A percentile compares a stretch with the other conserved stretches of the same genome.
These are phyloP conservation scores for Vitis cinerea DNA, from an alignment of 164 flowering plant genomes.

Conservation along the genomic window DNA sequence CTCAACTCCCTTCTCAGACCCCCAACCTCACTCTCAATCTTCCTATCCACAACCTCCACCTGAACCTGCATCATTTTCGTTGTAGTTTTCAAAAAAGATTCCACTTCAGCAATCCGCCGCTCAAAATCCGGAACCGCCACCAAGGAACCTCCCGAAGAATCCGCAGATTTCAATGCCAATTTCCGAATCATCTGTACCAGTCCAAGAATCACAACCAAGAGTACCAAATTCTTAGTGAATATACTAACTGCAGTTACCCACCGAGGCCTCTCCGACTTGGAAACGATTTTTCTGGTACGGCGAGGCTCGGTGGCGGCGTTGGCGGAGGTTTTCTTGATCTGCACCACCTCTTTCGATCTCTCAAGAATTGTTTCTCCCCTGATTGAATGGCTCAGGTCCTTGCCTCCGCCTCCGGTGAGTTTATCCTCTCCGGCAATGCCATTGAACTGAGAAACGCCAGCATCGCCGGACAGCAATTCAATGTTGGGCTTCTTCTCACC, in stretches of 20 bases:
- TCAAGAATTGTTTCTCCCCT: constrained; percentile 50
- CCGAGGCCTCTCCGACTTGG: constrained; percentile 42
- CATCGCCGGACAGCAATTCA: constrained; percentile 19
- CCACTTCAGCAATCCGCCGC: constrained; percentile 55
- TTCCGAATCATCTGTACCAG: constrained; percentile 52
- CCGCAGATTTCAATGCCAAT: constrained; percentile 22
- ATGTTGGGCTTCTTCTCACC: constrained; percentile 27
- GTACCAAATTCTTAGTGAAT: constrained; percentile 50
- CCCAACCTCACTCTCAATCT: constrained; percentile 32
- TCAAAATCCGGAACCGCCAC: constrained; percentile 49
- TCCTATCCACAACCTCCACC: constrained; percentile 52
- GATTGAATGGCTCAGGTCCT: constrained; percentile 51
- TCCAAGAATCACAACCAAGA: constrained; percentile 43
- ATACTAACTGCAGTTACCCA: constrained; percentile 66
- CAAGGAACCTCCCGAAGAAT: constrained; percentile 10
- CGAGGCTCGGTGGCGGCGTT: neutral
- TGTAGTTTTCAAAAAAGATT: constrained; percentile 56
- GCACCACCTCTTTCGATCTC: constrained; percentile 32
- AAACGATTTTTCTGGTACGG: too few species aligned
- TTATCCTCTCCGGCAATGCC: constrained; percentile 3
- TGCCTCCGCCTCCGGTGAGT: constrained; percentile 12
- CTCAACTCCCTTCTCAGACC: constrained; percentile 28
- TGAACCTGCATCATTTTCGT: constrained; percentile 71
- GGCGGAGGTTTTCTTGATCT: constrained; percentile 23
- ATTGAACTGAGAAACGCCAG: constrained; percentile 4